phyloP scores from a whole-genome alignment of 805 yeast species.

The Candida stauntonica region DNA sequence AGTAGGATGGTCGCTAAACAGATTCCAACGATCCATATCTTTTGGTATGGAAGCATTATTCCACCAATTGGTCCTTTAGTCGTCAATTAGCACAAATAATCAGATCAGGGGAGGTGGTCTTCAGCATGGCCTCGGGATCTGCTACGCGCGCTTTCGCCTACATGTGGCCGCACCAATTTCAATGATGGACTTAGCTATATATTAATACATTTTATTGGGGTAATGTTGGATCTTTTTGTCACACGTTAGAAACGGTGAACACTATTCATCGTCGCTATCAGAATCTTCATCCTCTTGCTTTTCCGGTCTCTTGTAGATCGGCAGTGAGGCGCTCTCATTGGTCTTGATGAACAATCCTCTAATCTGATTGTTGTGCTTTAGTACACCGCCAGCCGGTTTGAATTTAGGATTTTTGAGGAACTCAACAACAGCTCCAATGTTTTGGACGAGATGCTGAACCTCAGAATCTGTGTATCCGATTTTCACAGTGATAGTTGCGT shows the following conservation, averaged over 20 bases:
- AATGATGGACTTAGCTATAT: too few species aligned
- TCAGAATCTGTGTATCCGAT: conserved; percentile 54
- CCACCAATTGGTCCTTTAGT: too few species aligned
- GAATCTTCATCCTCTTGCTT: background rate
- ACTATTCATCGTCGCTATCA: conserved; percentile 7
- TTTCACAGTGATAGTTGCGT: conserved; percentile 54
- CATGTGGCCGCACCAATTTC: background rate
- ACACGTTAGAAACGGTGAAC: too few species aligned
- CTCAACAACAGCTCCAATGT: conserved; percentile 45
- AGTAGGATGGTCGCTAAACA: conserved; percentile 20
- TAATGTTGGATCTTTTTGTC: too few species aligned
- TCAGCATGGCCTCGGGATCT: too few species aligned
- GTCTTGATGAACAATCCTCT: conserved; percentile 58
- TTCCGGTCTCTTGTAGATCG: conserved; percentile 34
- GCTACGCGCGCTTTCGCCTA: too few species aligned
- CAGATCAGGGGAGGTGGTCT: too few species aligned
- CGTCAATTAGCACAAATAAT: too few species aligned
- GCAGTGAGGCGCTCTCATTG: conserved; percentile 61
- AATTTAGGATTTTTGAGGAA: conserved; percentile 43
- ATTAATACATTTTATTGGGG: too few species aligned
- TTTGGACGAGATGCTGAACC: conserved; percentile 40
- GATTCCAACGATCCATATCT: conserved; percentile 25
- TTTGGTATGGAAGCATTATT: conserved; percentile 25
- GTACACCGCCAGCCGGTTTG: conserved; percentile 53
- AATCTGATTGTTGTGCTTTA: conserved; percentile 42